phyloP scores from a whole-genome alignment of 1,284 basidiomycete genomes.

The Heliocybe sulcata region DNA sequence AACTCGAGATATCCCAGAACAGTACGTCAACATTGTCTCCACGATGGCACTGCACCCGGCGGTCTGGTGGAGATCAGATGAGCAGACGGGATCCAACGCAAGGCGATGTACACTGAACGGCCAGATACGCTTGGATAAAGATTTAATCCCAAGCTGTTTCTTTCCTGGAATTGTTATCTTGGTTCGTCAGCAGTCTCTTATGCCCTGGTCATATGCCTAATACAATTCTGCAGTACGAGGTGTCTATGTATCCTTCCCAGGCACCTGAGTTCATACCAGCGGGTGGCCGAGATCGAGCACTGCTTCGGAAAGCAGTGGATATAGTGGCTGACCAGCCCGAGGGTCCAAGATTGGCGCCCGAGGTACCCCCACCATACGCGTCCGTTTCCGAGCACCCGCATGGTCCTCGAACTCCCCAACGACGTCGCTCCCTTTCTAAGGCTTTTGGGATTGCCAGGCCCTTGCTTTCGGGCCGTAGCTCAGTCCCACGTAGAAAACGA shows the following conservation, averaged over 20 bases:
- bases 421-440: neutral
- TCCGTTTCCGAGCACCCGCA: neutral
- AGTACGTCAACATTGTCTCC: neutral
- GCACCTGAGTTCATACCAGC: neutral
- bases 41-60: neutral
- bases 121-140: neutral
- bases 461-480: neutral
- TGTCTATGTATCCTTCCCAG: neutral
- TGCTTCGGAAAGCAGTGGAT: neutral
- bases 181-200: neutral
- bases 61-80: neutral
- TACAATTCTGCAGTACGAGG: neutral
- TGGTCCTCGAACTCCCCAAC: neutral
- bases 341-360: neutral
- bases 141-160: neutral
- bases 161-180: neutral
- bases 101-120: neutral
- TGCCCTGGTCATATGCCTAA: neutral
- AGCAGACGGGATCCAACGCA: neutral
- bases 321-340: neutral
- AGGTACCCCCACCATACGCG: neutral
- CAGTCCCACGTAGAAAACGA: neutral
- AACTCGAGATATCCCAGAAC: neutral
- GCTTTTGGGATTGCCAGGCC: neutral
- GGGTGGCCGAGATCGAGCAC: neutral